phyloP scores from a whole-genome alignment of 257 asterid species.

The Nicotiana noctiflora region DNA sequence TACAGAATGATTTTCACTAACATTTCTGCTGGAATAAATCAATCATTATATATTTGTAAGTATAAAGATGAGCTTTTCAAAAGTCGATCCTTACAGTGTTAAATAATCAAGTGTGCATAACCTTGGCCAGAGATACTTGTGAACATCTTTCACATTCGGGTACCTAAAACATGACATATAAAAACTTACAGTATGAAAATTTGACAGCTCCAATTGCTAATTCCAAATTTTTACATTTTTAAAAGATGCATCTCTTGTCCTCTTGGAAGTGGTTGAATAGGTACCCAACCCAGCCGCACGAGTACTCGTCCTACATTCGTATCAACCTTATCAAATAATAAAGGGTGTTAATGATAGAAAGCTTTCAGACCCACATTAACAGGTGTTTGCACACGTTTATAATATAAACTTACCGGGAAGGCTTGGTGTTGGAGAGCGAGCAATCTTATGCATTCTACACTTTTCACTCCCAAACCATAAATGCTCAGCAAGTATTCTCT shows the following conservation, averaged over 20 bases:
- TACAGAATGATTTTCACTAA: constrained; percentile 4
- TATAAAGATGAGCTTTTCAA: neutral
- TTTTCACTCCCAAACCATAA: constrained; percentile 53
- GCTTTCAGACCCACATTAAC: neutral
- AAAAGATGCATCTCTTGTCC: constrained; percentile 39
- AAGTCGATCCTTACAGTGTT: constrained; percentile 26
- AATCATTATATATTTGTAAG: neutral
- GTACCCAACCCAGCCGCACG: constrained; percentile 65
- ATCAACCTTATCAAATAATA: constrained; percentile 39
- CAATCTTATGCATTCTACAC: constrained; percentile 60
- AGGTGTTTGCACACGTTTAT: neutral
- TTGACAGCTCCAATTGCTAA: neutral
- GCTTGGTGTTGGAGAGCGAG: constrained; percentile 47
- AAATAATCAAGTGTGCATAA: constrained; percentile 5
- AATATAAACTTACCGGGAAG: constrained; percentile 44
- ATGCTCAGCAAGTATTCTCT: constrained; percentile 54
- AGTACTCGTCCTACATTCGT: constrained; percentile 47
- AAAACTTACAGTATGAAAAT: neutral
- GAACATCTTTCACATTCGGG: constrained; percentile 37
- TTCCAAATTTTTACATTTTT: constrained; percentile 25
- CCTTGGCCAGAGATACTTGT: constrained; percentile 52
- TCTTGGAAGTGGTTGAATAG: constrained; percentile 43
- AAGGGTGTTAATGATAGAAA: neutral
- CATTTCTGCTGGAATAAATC: neutral
- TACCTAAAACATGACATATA: constrained; percentile 25